Evolutionary conservation across 306 rosid species (phyloP), one percentile per base, ranked within the genome.

Genomic region (Neltuma alba): DNA sequence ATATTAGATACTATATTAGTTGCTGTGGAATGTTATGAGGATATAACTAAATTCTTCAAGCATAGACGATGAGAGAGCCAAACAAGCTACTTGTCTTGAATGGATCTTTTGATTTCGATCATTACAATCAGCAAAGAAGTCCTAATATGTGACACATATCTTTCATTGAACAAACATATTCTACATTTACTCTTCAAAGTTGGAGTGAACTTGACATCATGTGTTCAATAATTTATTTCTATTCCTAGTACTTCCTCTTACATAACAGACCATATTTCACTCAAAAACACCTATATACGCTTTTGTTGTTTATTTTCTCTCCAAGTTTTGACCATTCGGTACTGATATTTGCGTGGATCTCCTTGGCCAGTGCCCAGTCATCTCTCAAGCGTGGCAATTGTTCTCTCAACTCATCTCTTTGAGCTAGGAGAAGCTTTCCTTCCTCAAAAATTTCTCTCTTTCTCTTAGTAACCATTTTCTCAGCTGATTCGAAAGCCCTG

Each of bases 371-470:
- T 72, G 73, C 76, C 16, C 63, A 34, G 30, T 82, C 79, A 72
- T 37, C 31, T 31, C 50, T 76, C 85, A 70, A 62, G 23, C 20
- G 1, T 20, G 85, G 74, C 42, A 47, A 11, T 62, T 60, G 74
- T 40, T 48, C 72, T 48, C 78, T 76, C 47, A 82, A 55, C 36
- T 44, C 72, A 78, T 83, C 83, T 74, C 83, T 78, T 57, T 83
- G 52, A 44, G 71, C 58, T 78, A 73, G 73, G 1, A 83, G 23
- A 30, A 42, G 21, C 73, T 58, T 83, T 66, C 73, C 83, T 66
- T 67, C 75, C 9, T 48, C 72, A 74, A 78, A 83, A 37, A 67
- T 25, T 57, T 78, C 74, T 28, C 68, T 78, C 67, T 78, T 83
- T 55, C 33, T 74, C 4, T 36, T 11, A 18, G 38, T 58, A 57